phyloP scores from a whole-genome alignment of 2,329 filamentous ascomycete species.

The Bipolaris bicolor region DNA sequence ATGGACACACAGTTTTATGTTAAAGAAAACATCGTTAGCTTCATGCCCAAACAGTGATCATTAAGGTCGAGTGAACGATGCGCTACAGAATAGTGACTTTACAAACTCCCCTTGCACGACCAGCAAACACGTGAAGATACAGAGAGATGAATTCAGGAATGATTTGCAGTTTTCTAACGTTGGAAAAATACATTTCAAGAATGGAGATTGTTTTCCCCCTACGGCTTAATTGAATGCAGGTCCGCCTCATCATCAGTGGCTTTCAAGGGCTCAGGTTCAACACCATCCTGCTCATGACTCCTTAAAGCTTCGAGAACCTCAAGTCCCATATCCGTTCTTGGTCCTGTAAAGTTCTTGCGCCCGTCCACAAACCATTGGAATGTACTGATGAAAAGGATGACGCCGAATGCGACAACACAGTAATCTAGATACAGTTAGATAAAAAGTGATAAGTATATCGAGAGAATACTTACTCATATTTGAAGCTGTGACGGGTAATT shows the following conservation, averaged over 20 bases:
- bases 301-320: conserved; percentile 50
- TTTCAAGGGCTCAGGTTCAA: conserved; percentile 12
- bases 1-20: too few relatives aligned
- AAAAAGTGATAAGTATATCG: background rate
- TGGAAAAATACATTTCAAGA: background rate
- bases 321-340: conserved; percentile 49
- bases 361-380: conserved; percentile 67
- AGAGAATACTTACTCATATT: conserved; percentile 68
- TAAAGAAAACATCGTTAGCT: background rate
- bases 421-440: conserved; percentile 50
- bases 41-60: background rate
- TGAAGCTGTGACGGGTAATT: conserved; percentile 65
- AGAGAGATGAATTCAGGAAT: background rate
- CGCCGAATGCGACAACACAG: conserved; percentile 63
- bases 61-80: too few relatives aligned
- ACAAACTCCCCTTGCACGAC: too few relatives aligned
- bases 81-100: too few relatives aligned
- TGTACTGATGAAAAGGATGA: conserved; percentile 62
- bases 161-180: background rate
- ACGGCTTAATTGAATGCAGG: background rate
- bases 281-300: conserved; percentile 22
- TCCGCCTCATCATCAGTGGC: conserved; percentile 13
- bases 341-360: conserved; percentile 65
- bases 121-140: background rate
- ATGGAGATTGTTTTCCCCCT: background rate